These are phyloP conservation scores for Cutaneotrichosporon cyanovorans DNA, from an alignment of 1,284 basidiomycete genomes.

Conservation along the genomic window DNA sequence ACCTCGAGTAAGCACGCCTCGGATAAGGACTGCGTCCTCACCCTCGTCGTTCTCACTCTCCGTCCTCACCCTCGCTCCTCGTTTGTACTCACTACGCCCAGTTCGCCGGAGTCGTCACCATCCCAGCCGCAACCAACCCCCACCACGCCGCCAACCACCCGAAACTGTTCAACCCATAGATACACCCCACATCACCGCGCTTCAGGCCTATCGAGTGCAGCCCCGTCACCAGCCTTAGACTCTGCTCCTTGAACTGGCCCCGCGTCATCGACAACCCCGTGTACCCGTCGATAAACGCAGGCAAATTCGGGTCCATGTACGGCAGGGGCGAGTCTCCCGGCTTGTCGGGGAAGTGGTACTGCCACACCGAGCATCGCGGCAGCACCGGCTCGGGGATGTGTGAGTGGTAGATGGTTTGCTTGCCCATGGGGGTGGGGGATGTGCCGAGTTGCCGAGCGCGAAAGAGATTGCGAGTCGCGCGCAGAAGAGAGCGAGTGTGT, in stretches of 20 bases:
- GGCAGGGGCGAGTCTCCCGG: slow-evolving; percentile 13
- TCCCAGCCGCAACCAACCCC: slow-evolving; percentile 47
- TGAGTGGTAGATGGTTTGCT: not conserved
- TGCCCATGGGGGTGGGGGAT: not conserved
- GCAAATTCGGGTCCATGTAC: not conserved
- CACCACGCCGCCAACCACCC: slow-evolving; percentile 57
- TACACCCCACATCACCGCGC: slow-evolving; percentile 30
- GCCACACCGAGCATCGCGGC: not conserved
- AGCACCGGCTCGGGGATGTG: not conserved
- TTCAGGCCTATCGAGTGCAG: slow-evolving; percentile 38
- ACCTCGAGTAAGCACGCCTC: too few relatives aligned
- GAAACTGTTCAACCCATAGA: slow-evolving; percentile 52
- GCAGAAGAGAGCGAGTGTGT: too few relatives aligned
- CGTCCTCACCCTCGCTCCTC: not conserved
- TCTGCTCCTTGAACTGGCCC: slow-evolving; percentile 51
- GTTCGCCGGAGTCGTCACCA: slow-evolving; percentile 36
- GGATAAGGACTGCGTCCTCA: too few relatives aligned
- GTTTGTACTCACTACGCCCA: slow-evolving; percentile 37
- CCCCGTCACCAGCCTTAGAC: slow-evolving; percentile 55
- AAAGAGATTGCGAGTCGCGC: too few relatives aligned
- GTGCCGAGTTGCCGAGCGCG: too few relatives aligned
- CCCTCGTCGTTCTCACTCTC: too few relatives aligned
- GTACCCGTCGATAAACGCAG: slow-evolving; percentile 56
- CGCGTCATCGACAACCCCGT: slow-evolving; percentile 56
- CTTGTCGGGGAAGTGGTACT: slow-evolving; percentile 5